Evolutionary conservation across 1,284 basidiomycete species (phyloP), one percentile per base, ranked within the genome.

Genomic region (Fomitopsis betulina): DNA sequence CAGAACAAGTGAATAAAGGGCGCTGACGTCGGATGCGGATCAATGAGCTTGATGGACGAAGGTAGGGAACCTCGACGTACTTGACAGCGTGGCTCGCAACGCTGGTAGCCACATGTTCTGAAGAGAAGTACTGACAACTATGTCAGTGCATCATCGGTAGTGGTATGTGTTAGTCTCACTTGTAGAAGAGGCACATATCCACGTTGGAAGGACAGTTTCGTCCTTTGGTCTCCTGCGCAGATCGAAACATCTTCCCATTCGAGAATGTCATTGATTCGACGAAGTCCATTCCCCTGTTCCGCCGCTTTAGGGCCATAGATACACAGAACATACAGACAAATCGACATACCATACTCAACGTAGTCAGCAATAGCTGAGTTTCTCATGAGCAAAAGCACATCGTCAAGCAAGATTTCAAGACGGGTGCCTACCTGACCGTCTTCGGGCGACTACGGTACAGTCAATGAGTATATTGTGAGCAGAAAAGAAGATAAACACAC

Each of bases 61-160:
- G 4, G 8, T 32, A 19, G n/a, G 0, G 5, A 38, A 19, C 37
- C 21, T 17, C 5, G 7, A 55, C 73, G 57, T 67, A 87, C 83
- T 88, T 88, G 30, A 80, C 75, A 43, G 75, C 68, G 42, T 78
- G 76, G n/a, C 72, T 73, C 37, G 85, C 63, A 0, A 82, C 83
- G 54, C 80, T 86, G 65, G 83, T 84, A 30, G 86, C 64, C 3
- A 89, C 80, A 53, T 80, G 76, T 30, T 85, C 80, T 2, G 85
- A 87, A 0, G 86, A 78, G 25, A 85, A 68, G 62, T 85, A 87
- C 85, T 89, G 53, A 1, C n/a, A 25, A 9, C 19, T n/a, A 5
- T 9, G 15, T 49, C 15, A 33, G 53, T 19, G 19, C 12, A n/a
- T 27, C 27, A 8, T 30, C 8, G 13, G 5, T 10, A 37, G 56